A percentile compares a stretch with the other conserved stretches of the same genome.
phyloP scores from a whole-genome alignment of 139 green algal species.

The Coccomyxa sp. region DNA sequence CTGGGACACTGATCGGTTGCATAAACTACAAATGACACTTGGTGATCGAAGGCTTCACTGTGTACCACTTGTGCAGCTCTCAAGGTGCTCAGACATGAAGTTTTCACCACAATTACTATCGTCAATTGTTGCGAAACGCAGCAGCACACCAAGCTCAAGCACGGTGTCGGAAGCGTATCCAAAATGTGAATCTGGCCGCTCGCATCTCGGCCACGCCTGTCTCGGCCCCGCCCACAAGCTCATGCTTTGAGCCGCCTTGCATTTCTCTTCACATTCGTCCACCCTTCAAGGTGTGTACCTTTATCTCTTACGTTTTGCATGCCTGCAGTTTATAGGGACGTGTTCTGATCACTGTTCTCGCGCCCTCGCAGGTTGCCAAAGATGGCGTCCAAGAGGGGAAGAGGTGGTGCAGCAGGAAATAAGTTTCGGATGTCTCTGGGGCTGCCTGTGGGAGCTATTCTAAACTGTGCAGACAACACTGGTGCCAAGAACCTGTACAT shows the following conservation, averaged over 20 bases:
- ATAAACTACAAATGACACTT: no score
- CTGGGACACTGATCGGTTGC: no score
- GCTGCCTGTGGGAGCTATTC: conserved; percentile 91
- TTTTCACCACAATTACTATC: background rate
- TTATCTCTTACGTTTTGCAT: no score
- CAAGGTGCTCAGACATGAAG: background rate
- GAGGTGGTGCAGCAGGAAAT: conserved; percentile 81
- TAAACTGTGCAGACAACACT: conserved; percentile 99
- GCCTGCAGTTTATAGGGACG: no score
- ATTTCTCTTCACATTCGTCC: no score
- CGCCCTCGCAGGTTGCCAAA: background rate
- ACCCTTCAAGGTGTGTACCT: no score
- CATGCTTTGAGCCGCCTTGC: no score
- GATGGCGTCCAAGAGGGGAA: conserved; percentile 48
- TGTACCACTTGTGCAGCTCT: background rate
- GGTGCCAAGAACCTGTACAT: conserved; percentile 99
- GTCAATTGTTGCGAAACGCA: background rate
- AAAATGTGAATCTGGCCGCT: no score
- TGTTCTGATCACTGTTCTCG: no score
- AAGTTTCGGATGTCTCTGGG: conserved; percentile 98
- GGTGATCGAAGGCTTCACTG: no score
- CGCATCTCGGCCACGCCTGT: no score
- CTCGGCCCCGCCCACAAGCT: no score
- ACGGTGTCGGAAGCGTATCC: background rate
- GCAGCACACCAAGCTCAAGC: background rate